Percentiles rank a stretch among this genome's conserved stretches.
phyloP scores from a whole-genome alignment of 1,284 basidiomycete species.

The Coriolopsis trogii region DNA sequence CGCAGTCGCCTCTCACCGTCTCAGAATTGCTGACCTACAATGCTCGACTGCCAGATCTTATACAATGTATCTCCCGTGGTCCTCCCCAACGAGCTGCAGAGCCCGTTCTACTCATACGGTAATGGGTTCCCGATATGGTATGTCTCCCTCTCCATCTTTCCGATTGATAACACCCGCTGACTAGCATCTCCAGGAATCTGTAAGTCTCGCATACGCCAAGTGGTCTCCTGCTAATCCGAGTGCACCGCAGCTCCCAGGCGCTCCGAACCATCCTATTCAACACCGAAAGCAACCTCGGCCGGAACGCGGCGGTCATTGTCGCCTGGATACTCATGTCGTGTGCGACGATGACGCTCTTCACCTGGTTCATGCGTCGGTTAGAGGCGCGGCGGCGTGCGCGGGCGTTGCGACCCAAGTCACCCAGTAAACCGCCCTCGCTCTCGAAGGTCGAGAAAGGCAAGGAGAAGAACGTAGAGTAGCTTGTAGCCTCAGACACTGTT shows the following conservation, averaged over 20 bases:
- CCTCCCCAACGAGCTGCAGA: slow-evolving; percentile 48
- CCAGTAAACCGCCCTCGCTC: neutral
- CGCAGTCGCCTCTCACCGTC: neutral
- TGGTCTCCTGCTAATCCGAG: neutral
- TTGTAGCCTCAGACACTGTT: no score
- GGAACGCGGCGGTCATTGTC: slow-evolving; percentile 48
- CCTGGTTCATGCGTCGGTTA: slow-evolving; percentile 40
- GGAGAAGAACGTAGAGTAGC: slow-evolving; percentile 9
- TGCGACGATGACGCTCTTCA: slow-evolving; percentile 43
- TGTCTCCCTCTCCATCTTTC: slow-evolving; percentile 12
- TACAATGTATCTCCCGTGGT: slow-evolving; percentile 46
- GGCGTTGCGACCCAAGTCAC: neutral
- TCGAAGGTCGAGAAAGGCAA: slow-evolving; percentile 7
- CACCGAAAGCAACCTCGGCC: slow-evolving; percentile 46
- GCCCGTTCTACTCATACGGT: slow-evolving; percentile 42
- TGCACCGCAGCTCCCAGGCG: slow-evolving; percentile 30
- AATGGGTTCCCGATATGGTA: slow-evolving; percentile 50
- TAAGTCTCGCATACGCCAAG: slow-evolving; percentile 9
- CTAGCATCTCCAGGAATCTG: slow-evolving; percentile 24
- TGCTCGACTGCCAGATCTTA: slow-evolving; percentile 41
- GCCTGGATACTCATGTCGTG: slow-evolving; percentile 45
- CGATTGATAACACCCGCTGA: neutral
- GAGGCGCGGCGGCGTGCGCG: slow-evolving; percentile 6
- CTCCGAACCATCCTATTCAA: slow-evolving; percentile 54
- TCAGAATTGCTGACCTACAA: slow-evolving; percentile 14